A percentile compares a stretch with the other conserved stretches of the same genome.
These are phyloP conservation scores for Plasmodium gonderi DNA, from an alignment of 169 alveolate genomes.

Conservation along the genomic window DNA sequence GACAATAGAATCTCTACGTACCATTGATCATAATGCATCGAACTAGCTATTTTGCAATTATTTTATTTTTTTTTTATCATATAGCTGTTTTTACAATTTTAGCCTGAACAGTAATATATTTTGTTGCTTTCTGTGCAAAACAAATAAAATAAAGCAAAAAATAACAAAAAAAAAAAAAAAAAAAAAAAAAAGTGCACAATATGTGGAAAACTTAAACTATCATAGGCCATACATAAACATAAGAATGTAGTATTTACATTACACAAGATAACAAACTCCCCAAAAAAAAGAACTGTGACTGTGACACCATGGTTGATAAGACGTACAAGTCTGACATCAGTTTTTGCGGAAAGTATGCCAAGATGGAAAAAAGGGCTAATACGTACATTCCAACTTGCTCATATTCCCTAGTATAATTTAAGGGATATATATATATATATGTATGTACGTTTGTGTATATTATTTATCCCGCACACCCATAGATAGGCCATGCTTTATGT, in stretches of 20 bases:
- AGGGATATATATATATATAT: background rate
- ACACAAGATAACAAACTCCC: background rate
- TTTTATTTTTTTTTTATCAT: background rate
- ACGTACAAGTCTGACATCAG: background rate
- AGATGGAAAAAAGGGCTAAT: background rate
- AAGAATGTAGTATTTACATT: background rate
- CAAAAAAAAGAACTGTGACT: background rate
- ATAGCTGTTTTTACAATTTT: background rate
- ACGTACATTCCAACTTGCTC: background rate
- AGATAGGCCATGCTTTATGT: background rate
- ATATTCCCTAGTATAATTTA: background rate
- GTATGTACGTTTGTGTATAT: background rate
- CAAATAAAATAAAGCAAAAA: background rate
- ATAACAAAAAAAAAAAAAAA: background rate
- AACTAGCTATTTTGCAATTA: slow-evolving; percentile 27
- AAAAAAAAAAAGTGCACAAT: background rate
- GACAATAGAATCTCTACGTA: slow-evolving; percentile 68
- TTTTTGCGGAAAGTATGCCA: background rate
- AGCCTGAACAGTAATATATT: background rate
- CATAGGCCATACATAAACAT: background rate
- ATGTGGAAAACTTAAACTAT: background rate
- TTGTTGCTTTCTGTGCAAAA: background rate
- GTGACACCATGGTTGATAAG: background rate
- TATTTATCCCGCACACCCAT: background rate
- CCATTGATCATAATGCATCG: slow-evolving; percentile 46